Conservation (phyloP, 2,329 filamentous ascomycete genomes). For the Arthrobotrys iridis region DNA sequence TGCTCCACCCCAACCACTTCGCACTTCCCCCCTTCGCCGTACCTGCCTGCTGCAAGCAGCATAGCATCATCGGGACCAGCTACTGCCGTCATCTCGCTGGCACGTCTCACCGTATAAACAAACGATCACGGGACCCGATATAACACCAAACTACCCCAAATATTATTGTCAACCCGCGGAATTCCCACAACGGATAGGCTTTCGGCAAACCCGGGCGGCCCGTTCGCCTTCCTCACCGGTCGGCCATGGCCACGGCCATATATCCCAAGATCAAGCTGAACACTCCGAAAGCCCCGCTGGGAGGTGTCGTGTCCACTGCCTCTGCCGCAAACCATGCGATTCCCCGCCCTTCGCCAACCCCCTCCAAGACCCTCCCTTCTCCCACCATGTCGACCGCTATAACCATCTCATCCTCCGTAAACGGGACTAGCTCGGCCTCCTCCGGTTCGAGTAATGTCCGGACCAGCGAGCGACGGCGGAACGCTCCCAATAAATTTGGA, state of each 20-base stretch:
- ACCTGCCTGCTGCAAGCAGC: not conserved
- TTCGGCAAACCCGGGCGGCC: slow-evolving; percentile 39
- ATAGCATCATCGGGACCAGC: not conserved
- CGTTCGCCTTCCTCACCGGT: slow-evolving; percentile 50
- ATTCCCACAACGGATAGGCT: slow-evolving; percentile 47
- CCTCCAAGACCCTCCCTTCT: slow-evolving; percentile 51
- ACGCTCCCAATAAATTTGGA: slow-evolving; percentile 48
- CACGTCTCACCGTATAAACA: slow-evolving; percentile 44
- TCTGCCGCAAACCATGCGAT: slow-evolving; percentile 50
- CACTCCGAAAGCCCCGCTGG: slow-evolving; percentile 49
- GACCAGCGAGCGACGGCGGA: slow-evolving; percentile 48
- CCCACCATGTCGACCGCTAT: slow-evolving; percentile 46
- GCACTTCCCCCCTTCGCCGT: slow-evolving; percentile 2
- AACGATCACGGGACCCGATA: slow-evolving; percentile 20
- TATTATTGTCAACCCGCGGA: slow-evolving; percentile 7
- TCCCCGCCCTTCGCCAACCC: slow-evolving; percentile 53
- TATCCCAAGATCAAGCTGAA: slow-evolving; percentile 53
- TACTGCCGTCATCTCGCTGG: slow-evolving; percentile 8
- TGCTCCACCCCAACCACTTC: slow-evolving; percentile 8
- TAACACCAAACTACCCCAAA: slow-evolving; percentile 13
- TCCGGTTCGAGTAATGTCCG: slow-evolving; percentile 43
- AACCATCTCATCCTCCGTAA: slow-evolving; percentile 35
- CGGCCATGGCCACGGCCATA: slow-evolving; percentile 54
- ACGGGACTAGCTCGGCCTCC: slow-evolving; percentile 27
- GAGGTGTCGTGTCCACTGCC: slow-evolving; percentile 40